A percentile compares a stretch with the other conserved stretches of the same genome.
phyloP scores from a whole-genome alignment of 1,284 basidiomycete species.

The Mycosarcoma mackinlayi region DNA sequence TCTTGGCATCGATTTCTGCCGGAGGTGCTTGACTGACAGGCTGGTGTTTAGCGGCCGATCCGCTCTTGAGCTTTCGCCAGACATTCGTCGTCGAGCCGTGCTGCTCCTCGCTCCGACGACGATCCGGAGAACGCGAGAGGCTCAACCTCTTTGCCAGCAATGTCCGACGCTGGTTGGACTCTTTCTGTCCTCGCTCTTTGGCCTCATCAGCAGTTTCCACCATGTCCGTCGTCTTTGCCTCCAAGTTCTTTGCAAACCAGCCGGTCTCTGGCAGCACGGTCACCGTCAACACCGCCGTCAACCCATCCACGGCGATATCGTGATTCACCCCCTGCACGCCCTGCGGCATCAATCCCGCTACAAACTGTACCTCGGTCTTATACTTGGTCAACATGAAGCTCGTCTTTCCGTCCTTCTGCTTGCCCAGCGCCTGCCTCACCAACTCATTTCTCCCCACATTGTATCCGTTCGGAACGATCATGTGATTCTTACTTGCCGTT shows the following conservation, averaged over 20 bases:
- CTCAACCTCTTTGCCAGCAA: constrained; percentile 19
- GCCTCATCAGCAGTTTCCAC: background rate
- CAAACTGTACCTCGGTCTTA: constrained; percentile 71
- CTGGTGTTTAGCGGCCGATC: constrained; percentile 12
- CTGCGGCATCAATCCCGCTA: constrained; percentile 73
- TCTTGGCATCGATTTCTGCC: background rate
- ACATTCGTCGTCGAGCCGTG: constrained; percentile 7
- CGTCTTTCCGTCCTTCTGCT: constrained; percentile 39
- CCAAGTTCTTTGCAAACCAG: constrained; percentile 7
- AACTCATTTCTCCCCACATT: constrained; percentile 77
- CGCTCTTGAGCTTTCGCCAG: constrained; percentile 22
- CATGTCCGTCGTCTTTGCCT: background rate
- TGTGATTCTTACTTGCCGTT: constrained; percentile 46
- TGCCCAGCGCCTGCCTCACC: constrained; percentile 48
- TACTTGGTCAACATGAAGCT: constrained; percentile 69
- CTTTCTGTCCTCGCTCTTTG: background rate
- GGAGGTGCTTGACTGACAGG: background rate
- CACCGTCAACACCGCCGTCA: constrained; percentile 55
- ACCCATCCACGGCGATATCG: constrained; percentile 63
- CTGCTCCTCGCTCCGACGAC: constrained; percentile 11
- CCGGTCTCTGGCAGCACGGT: constrained; percentile 18
- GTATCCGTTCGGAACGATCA: constrained; percentile 57
- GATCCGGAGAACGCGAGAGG: background rate
- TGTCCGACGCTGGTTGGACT: background rate
- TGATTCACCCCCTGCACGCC: constrained; percentile 73